These are phyloP conservation scores for Ottelia alismoides DNA, from an alignment of 106 monocot species.

Conservation along the genomic window DNA sequence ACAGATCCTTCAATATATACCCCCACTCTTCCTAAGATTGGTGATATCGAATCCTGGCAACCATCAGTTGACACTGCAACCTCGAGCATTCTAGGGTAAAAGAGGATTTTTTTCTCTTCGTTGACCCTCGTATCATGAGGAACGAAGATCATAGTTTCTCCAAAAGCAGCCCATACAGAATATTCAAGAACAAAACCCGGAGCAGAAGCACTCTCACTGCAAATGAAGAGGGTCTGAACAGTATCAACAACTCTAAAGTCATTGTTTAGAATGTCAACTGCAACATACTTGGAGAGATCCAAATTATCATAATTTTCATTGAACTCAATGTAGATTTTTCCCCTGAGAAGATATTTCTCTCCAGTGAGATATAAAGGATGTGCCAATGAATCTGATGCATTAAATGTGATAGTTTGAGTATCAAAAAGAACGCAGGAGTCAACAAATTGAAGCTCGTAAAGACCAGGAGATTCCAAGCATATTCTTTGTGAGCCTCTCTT, in stretches of 20 bases:
- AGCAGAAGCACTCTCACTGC: constrained; percentile 14
- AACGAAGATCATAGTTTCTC: constrained; percentile 46
- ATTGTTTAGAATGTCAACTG: constrained; percentile 52
- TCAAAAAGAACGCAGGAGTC: constrained; percentile 80
- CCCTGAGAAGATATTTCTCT: constrained; percentile 70
- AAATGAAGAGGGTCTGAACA: constrained; percentile 22
- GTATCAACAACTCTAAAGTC: constrained; percentile 31
- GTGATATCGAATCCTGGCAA: constrained; percentile 59
- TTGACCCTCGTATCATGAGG: constrained; percentile 57
- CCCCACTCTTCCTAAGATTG: constrained; percentile 52
- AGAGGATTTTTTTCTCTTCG: constrained; percentile 56
- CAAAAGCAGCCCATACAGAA: constrained; percentile 67
- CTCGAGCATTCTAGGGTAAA: constrained; percentile 76
- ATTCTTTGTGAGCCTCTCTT: constrained; percentile 75
- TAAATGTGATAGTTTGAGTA: constrained; percentile 45
- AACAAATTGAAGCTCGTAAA: constrained; percentile 74
- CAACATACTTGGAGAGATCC: constrained; percentile 36
- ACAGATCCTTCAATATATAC: constrained; percentile 86
- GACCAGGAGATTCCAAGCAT: constrained; percentile 63
- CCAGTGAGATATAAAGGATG: constrained; percentile 74
- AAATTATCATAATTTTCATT: constrained; percentile 14
- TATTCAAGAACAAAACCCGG: constrained; percentile 40
- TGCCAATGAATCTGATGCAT: constrained; percentile 42
- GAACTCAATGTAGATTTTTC: constrained; percentile 54
- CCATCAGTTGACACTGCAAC: constrained; percentile 48